Evolutionary conservation across 768 basidiomycete genomes (phyloP).

Genomic region (Lyophyllum atratum): DNA sequence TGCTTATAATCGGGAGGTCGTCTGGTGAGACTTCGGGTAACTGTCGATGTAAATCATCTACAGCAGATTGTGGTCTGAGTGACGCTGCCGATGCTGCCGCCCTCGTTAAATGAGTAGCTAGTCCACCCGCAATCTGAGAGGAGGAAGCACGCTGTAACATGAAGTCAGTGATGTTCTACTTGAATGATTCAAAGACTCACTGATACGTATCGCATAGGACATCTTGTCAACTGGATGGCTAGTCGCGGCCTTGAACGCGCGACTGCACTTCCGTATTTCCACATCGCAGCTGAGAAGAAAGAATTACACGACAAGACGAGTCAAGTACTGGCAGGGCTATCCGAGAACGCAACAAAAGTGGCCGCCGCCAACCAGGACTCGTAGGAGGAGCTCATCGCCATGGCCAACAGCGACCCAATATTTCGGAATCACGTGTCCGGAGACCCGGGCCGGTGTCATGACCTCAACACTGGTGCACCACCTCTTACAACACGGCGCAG

Average conservation of each 20-base stretch:
- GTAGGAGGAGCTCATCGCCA: neutral
- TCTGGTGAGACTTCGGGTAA: conserved; percentile 32
- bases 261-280: neutral
- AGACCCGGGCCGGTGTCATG: neutral
- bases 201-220: neutral
- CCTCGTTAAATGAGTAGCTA: conserved; percentile 10
- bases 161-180: neutral
- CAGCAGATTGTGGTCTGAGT: conserved; percentile 12
- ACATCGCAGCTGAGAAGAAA: neutral
- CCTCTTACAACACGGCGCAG: too few species aligned
- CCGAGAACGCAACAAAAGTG: too few species aligned
- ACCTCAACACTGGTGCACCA: too few species aligned
- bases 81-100: conserved; percentile 26
- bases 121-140: conserved; percentile 2
- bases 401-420: neutral
- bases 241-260: neutral
- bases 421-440: neutral
- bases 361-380: neutral
- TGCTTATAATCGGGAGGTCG: conserved; percentile 54
- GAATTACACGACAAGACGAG: neutral
- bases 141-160: conserved; percentile 2
- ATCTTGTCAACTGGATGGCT: neutral
- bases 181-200: neutral
- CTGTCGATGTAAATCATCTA: conserved; percentile 15
- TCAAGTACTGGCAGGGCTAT: too few species aligned